Conservation (phyloP, 2,329 filamentous ascomycete genomes). For the Microdochium bolleyi region DNA sequence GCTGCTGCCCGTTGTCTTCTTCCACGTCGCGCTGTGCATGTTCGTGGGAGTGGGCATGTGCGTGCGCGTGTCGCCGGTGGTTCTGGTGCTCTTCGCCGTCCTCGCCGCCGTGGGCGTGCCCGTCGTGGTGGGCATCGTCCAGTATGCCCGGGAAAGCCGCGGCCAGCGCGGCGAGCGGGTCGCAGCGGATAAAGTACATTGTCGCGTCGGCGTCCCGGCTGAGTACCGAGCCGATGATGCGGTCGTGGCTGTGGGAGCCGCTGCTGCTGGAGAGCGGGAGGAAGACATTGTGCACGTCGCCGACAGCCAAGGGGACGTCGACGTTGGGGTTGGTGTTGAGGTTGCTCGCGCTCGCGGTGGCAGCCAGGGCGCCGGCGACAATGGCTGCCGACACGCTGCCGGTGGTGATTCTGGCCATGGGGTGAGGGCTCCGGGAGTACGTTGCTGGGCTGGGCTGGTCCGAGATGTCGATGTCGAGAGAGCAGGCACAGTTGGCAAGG, state of each 20-base stretch:
- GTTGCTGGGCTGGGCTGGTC: too few relatives aligned
- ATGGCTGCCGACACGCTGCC: background rate
- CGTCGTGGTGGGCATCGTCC: background rate
- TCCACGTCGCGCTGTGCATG: background rate
- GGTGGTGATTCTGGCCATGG: background rate
- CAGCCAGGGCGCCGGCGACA: background rate
- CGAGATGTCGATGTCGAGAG: too few relatives aligned
- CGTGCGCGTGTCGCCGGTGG: background rate
- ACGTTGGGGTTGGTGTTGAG: too few relatives aligned
- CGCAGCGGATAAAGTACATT: background rate
- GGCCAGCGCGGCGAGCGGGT: background rate
- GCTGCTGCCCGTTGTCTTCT: background rate
- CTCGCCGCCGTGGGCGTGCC: background rate
- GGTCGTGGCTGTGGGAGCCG: background rate
- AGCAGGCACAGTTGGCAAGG: too few relatives aligned
- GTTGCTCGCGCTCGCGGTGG: background rate
- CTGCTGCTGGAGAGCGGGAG: background rate
- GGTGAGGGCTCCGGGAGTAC: too few relatives aligned
- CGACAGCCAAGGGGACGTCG: background rate
- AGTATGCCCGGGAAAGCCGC: background rate
- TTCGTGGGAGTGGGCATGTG: background rate
- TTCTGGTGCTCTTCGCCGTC: background rate
- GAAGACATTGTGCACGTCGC: background rate
- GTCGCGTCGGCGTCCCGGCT: background rate
- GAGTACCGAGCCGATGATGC: background rate